Conservation (phyloP, 176 grass and related monocot species). For the Musa troglodytarum region DNA sequence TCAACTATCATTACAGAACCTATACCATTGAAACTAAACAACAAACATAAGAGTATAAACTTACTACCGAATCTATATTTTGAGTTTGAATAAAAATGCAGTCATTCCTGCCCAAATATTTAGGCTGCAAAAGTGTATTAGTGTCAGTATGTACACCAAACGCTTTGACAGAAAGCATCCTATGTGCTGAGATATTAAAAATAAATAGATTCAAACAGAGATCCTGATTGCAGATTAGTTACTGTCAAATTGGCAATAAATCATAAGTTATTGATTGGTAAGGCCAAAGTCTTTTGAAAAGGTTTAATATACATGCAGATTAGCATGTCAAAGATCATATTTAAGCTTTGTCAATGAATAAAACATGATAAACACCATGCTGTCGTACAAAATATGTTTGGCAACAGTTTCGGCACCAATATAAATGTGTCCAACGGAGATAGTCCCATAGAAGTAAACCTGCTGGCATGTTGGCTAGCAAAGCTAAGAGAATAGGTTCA, state of each 20-base stretch:
- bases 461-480: neutral
- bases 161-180: no score
- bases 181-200: no score
- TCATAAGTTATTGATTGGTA: neutral
- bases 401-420: neutral
- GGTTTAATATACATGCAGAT: neutral
- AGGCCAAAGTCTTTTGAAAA: neutral
- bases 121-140: conserved; percentile 33
- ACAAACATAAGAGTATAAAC: conserved; percentile 5
- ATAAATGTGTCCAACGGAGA: neutral
- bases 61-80: conserved; percentile 54
- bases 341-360: neutral
- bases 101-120: conserved; percentile 41
- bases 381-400: neutral
- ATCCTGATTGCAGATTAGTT: neutral
- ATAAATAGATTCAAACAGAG: no score
- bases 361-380: neutral
- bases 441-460: neutral
- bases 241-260: neutral
- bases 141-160: conserved; percentile 14
- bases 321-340: neutral
- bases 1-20: conserved; percentile 19
- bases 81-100: conserved; percentile 55
- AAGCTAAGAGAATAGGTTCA: neutral
- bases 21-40: conserved; percentile 20